Conservation (phyloP, 352 stramenopile species). For the Phytopythium ostracodes region DNA sequence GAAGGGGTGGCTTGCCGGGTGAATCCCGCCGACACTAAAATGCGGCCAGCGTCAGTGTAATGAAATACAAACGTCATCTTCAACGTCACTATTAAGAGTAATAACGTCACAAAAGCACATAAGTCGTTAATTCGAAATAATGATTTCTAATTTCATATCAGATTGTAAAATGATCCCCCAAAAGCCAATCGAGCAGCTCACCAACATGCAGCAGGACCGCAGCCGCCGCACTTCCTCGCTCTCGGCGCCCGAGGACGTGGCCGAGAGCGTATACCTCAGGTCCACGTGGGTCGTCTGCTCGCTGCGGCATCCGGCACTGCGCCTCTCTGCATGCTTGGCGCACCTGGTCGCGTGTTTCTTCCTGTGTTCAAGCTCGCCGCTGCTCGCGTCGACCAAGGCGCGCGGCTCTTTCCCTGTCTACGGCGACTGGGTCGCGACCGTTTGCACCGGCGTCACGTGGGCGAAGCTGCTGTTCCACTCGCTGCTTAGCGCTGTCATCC, state of each 20-base stretch:
- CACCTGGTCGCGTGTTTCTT: conserved; percentile 37
- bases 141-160: neutral
- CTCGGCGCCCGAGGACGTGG: neutral
- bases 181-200: neutral
- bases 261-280: conserved; percentile 23
- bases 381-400: conserved; percentile 24
- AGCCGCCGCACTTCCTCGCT: conserved; percentile 3
- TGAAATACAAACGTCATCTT: too few species aligned
- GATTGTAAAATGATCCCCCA: neutral
- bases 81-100: neutral
- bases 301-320: conserved; percentile 35
- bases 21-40: too few species aligned
- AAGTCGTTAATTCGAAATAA: neutral
- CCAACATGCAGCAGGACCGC: neutral
- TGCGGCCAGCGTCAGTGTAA: too few species aligned
- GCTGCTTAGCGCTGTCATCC: conserved; percentile 9
- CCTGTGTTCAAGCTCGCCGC: conserved; percentile 33
- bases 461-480: conserved; percentile 34
- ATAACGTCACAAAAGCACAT: neutral
- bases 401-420: conserved; percentile 39
- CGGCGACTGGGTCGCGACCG: conserved; percentile 19
- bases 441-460: conserved; percentile 16
- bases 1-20: neutral
- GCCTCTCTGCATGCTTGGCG: conserved; percentile 25
- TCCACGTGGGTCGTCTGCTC: conserved; percentile 31